Evolutionary conservation across 768 basidiomycete genomes (phyloP).

Genomic region (Asterophora parasitica): DNA sequence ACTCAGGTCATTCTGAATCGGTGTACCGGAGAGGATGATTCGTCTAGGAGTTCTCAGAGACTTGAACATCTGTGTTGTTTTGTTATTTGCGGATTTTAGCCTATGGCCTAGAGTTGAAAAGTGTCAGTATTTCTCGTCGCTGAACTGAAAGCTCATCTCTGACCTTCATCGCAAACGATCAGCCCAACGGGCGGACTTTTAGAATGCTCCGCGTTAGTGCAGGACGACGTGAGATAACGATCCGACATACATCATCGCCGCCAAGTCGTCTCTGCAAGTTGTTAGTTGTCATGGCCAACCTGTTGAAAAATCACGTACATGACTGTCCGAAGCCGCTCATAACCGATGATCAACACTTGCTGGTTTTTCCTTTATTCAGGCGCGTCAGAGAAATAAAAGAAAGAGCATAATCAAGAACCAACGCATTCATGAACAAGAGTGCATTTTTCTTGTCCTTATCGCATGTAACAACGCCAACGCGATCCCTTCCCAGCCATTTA

Average conservation of each 20-base stretch:
- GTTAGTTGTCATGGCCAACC: neutral
- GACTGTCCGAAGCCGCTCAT: slow-evolving; percentile 82
- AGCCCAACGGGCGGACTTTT: slow-evolving; percentile 84
- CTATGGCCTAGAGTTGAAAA: slow-evolving; percentile 62
- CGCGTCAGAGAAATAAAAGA: neutral
- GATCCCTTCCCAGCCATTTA: slow-evolving; percentile 77
- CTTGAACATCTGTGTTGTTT: slow-evolving; percentile 85
- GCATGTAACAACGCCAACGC: slow-evolving; percentile 40
- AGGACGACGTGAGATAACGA: neutral
- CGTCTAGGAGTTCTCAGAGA: slow-evolving; percentile 69
- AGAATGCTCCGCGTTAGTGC: slow-evolving; percentile 1
- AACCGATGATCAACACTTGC: slow-evolving; percentile 91
- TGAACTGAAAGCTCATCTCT: neutral
- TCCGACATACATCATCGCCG: slow-evolving; percentile 55
- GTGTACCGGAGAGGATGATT: slow-evolving; percentile 92
- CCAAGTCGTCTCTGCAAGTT: slow-evolving; percentile 36
- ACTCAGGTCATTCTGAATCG: slow-evolving; percentile 92
- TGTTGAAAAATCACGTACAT: slow-evolving; percentile 42
- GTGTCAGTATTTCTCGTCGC: neutral
- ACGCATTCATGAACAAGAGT: slow-evolving; percentile 75
- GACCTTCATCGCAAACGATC: slow-evolving; percentile 94
- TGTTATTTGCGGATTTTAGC: slow-evolving; percentile 86
- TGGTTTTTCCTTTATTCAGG: slow-evolving; percentile 51
- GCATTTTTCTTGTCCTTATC: slow-evolving; percentile 47
- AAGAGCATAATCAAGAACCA: slow-evolving; percentile 20